Base-by-base conservation (phyloP, 257 asterid genomes). In the Sherardia arvensis region DNA sequence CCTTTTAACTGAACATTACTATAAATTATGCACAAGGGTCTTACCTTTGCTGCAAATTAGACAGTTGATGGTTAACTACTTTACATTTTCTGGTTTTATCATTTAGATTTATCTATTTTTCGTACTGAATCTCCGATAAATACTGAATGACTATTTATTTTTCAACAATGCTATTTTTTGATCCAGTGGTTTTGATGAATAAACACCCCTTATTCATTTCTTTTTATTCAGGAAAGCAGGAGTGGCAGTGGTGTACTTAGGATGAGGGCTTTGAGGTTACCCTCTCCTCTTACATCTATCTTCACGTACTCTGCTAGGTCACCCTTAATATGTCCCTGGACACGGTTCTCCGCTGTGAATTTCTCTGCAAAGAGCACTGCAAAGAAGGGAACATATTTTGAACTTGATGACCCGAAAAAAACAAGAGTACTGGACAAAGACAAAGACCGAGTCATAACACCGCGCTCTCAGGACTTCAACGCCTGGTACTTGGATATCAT, bases 401-500 rank as follows among this genome's bases (percentile, higher is more conserved):
- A 74, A 71, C 68, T 71, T 56, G 84, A 80, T 23, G 81, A 59
- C 59, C 62, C 57, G 59, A 84, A 66, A 45, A 70, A 70, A 77
- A 71, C 78, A 59, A 79, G 68, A 71, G 51, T 66, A 5, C 78
- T 79, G 59, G 77, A 74, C 32, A 74, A 69, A 30, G 96, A 85
- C 0, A 93, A 90, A 53, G 97, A 90, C 57, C 74, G 87, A 58
- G 76, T 77, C 4, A 87, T 93, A 7, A 83, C 97, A 23, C 96
- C 99, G n/a, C 84, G 99, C 20, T 87, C 95, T 20, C 87, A 87
- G 87, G 97, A 93, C 75, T 93, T 93, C 81, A 93, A 80, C 40
- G 97, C 99, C 55, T 93, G 99, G 99, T 93, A 93, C 69, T 71
- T 93, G 29, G 97, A 93, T 67, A 73, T 93, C 64, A 87, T 93